Base-by-base conservation (phyloP, 345 rosid genomes). In the Eucalyptus regnans region DNA sequence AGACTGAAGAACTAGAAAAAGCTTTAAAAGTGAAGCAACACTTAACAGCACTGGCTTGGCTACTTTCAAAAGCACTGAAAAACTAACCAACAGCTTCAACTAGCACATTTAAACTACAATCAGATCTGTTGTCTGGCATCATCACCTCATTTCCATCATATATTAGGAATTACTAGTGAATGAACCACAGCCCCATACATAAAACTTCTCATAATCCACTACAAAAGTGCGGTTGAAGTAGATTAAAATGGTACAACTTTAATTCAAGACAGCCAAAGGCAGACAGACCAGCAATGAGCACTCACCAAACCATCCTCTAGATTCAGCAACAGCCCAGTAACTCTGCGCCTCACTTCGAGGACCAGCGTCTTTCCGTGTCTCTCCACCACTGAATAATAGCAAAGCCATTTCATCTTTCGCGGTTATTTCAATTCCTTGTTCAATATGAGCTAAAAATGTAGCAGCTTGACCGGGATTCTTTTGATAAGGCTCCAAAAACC, bases 281-380 rank as follows among this genome's bases (percentile, higher is more conserved):
- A 52, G 84, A 66, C 27, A 43, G 87, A 87, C 68, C 31, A 86
- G 86, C 60, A 90, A 56, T 54, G 89, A 87, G 48, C 87, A 93
- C 99, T 94, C 91, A 98, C 99, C 98, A 86, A 98, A 98, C 99
- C 99, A 98, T 92, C 94, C 95, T 94, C 95, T 92, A 25, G 97
- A 95, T 90, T 98, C 99, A 87, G 99, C 98, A 90, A 96, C 98
- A 89, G 96, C 87, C 99, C 99, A 98, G 90, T 97, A 98, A 92
- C 99, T 97, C 96, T 97, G 99, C 29, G 97, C 99, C 94, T 98
- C 99, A 81, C 99, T 97, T 16, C 96, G 95, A 51, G 99, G 99
- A 62, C 99, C 99, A 0, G 99, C 99, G 58, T 96, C 96, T 91
- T 95, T 97, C 86, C 99, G 93, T 58, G 99, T 98, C 93, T 98